Conservation (phyloP, 1,284 basidiomycete genomes). For the Testicularia cyperi region DNA sequence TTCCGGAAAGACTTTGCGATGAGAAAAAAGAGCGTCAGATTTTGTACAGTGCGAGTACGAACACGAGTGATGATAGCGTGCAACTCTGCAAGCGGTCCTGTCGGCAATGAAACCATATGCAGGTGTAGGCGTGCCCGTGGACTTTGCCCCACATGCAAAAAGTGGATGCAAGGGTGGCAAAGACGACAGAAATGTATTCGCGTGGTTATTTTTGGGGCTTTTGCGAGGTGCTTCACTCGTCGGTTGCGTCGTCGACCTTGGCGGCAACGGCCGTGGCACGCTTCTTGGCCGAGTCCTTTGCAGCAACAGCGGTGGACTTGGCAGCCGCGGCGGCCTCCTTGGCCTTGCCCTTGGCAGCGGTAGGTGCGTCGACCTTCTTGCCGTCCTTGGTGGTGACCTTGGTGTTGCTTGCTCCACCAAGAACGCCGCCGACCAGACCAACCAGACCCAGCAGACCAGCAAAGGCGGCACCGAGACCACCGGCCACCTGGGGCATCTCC, state of each 20-base stretch:
- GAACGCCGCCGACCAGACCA: conserved; percentile 38
- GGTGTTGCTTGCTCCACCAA: conserved; percentile 32
- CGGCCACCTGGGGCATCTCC: conserved; percentile 50
- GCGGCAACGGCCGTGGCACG: conserved; percentile 37
- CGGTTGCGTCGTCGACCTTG: conserved; percentile 39
- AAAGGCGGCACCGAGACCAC: conserved; percentile 44
- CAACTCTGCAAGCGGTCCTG: too few species aligned
- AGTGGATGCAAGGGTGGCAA: background rate
- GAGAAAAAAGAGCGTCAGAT: conserved; percentile 1
- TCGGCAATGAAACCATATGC: too few species aligned
- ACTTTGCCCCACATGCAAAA: conserved; percentile 1
- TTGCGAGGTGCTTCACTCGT: conserved; percentile 11
- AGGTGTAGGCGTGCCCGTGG: too few species aligned
- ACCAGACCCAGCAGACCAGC: conserved; percentile 47
- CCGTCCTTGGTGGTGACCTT: conserved; percentile 36
- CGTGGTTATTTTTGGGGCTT: too few species aligned
- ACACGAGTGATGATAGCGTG: too few species aligned
- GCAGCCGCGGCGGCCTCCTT: conserved; percentile 30
- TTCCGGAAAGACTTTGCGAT: conserved; percentile 10
- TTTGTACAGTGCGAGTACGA: too few species aligned
- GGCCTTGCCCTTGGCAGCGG: conserved; percentile 27
- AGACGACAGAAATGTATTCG: too few species aligned
- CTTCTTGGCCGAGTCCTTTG: conserved; percentile 45
- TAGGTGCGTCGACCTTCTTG: conserved; percentile 42
- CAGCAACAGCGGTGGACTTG: conserved; percentile 44